A percentile compares a stretch with the other conserved stretches of the same genome.
phyloP scores from a whole-genome alignment of 2,329 filamentous ascomycete genomes.

The Tolypocladium paradoxum region DNA sequence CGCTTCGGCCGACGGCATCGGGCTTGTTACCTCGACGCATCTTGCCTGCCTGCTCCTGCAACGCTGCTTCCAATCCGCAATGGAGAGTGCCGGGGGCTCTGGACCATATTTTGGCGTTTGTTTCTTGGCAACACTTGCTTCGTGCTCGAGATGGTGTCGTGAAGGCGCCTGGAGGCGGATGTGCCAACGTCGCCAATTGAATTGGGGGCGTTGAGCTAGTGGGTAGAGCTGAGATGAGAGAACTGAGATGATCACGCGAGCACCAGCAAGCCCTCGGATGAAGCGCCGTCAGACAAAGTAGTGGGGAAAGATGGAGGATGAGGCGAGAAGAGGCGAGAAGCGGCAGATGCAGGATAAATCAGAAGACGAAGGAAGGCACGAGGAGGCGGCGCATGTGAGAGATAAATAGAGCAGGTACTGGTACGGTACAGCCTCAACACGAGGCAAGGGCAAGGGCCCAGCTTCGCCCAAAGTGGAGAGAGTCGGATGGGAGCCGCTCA shows the following conservation, averaged over 20 bases:
- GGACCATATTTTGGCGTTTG: conserved; percentile 6
- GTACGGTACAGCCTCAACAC: neutral
- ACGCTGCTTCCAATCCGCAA: conserved; percentile 2
- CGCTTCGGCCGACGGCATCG: neutral
- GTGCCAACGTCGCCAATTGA: too few species aligned
- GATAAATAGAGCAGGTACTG: neutral
- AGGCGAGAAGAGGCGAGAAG: neutral
- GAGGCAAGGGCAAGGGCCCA: neutral
- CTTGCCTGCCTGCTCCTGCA: neutral
- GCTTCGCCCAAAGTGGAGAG: neutral
- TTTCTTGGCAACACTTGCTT: neutral
- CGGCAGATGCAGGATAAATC: neutral
- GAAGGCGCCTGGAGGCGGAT: neutral
- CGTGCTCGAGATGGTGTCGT: neutral
- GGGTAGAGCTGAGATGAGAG: neutral
- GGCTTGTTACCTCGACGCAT: conserved; percentile 4
- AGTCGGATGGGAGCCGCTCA: neutral
- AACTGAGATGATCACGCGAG: neutral
- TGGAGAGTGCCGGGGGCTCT: neutral
- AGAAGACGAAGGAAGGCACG: neutral
- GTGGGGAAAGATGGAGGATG: neutral
- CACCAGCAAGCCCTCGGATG: neutral
- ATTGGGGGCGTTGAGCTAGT: neutral
- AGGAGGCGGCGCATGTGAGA: neutral
- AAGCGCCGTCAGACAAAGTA: neutral